Evolutionary conservation across 305 asterid species (phyloP).

Genomic region (Ajuga reptans): DNA sequence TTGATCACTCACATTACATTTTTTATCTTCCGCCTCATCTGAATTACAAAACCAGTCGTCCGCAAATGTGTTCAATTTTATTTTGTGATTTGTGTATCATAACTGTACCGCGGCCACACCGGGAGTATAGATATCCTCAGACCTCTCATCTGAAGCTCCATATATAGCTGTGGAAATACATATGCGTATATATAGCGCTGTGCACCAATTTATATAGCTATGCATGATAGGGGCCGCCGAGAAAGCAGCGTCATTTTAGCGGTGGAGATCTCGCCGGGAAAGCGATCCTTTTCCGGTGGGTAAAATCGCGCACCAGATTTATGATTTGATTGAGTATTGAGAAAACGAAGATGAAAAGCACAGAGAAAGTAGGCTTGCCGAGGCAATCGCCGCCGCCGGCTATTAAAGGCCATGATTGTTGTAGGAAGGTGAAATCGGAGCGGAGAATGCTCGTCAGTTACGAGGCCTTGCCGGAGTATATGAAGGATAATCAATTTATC

Average conservation of each 20-base stretch:
- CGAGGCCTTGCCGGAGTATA: slow-evolving; percentile 65
- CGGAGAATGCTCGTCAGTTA: slow-evolving; percentile 37
- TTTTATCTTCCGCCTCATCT: too few relatives aligned
- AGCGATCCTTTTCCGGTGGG: slow-evolving; percentile 24
- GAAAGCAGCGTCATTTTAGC: background rate
- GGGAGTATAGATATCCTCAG: background rate
- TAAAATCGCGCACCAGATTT: background rate
- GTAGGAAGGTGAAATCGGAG: slow-evolving; percentile 19
- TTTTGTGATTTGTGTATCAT: too few relatives aligned
- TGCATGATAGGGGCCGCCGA: slow-evolving; percentile 17
- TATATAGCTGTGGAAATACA: background rate
- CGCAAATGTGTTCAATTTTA: too few relatives aligned
- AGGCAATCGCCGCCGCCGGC: slow-evolving; percentile 2
- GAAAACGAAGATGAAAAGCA: slow-evolving; percentile 16
- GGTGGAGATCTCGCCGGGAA: slow-evolving; percentile 30
- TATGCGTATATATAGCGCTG: background rate
- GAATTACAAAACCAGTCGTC: too few relatives aligned
- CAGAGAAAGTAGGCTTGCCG: background rate
- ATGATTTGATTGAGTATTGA: background rate
- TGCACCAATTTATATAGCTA: background rate
- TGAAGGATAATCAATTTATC: slow-evolving; percentile 70
- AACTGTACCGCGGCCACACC: slow-evolving; percentile 10
- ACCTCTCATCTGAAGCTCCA: slow-evolving; percentile 21
- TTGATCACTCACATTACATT: too few relatives aligned
- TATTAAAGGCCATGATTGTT: background rate